A percentile compares a stretch with the other conserved stretches of the same genome.
Evolutionary conservation across 345 rosid species (phyloP).

Genomic region (Acer campestre): DNA sequence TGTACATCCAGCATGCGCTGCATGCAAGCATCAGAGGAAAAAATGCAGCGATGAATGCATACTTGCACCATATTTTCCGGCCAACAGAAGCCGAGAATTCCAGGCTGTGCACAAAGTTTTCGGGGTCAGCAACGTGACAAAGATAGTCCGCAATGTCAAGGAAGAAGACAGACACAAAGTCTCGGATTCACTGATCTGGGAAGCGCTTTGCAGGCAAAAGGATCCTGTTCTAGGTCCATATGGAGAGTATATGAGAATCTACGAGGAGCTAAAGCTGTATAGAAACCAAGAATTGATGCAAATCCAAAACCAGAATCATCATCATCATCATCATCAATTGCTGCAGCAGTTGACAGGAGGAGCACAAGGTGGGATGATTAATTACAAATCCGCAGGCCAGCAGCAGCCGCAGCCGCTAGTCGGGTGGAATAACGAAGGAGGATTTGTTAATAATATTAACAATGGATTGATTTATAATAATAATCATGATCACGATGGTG

Average conservation of each 20-base stretch:
- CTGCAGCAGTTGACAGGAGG: slow-evolving; percentile 4
- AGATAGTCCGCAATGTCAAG: slow-evolving; percentile 45
- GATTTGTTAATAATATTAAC: not conserved
- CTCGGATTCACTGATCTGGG: slow-evolving; percentile 79
- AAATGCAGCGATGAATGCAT: slow-evolving; percentile 52
- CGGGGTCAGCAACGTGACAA: slow-evolving; percentile 59
- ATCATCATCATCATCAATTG: not conserved
- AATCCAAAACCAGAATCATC: slow-evolving; percentile 12
- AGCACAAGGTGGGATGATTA: not conserved
- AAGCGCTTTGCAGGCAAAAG: slow-evolving; percentile 65
- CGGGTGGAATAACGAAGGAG: slow-evolving; percentile 18
- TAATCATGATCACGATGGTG: slow-evolving; percentile 13
- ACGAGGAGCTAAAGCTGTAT: slow-evolving; percentile 54
- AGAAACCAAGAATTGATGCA: slow-evolving; percentile 31
- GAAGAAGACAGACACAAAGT: slow-evolving; percentile 49
- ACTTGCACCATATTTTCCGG: slow-evolving; percentile 57
- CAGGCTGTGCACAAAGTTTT: slow-evolving; percentile 56
- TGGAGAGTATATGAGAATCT: slow-evolving; percentile 56
- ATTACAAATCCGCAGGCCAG: not conserved
- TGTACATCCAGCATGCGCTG: slow-evolving; percentile 55
- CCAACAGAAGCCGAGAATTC: slow-evolving; percentile 37
- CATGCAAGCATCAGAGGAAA: slow-evolving; percentile 71
- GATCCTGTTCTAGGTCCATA: slow-evolving; percentile 65
- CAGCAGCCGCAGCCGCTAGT: not conserved
- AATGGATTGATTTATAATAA: not conserved